Base-by-base conservation (phyloP, 768 basidiomycete species). In the Mrakia gelida region DNA sequence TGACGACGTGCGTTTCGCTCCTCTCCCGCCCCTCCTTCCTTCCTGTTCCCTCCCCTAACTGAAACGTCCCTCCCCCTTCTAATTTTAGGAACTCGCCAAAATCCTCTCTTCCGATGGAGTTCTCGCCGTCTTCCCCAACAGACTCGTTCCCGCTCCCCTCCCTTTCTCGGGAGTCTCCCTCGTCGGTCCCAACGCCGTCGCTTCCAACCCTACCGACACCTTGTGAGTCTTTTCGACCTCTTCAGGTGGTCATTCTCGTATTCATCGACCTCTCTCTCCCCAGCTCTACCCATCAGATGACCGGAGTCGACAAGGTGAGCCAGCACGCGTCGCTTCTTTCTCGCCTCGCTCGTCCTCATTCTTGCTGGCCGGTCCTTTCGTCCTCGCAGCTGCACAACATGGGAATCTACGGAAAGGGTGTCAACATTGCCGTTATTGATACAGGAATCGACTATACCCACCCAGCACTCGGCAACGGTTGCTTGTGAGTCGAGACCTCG, bases 341-440 rank as follows among this genome's bases (percentile, higher is more conserved):
- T 21, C 49, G 49, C 49, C 45, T 52, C 49, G 18, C 49, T 45
- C 15, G 45, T 45, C 15, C 45, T 45, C 45, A 10, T 45, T 13
- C 49, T 18, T 21, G 18, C 49, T 52, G 49, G 21, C 49, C 49
- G 3, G 16, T 21, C 2, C 49, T 16, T 52, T 21, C 21, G 38
- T 5, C 7, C 15, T 52, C 18, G 18, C 49, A 52, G 80, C 86
- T 91, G 30, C 91, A 92, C 81, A 89, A 89, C 6, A 81, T 87
- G 79, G 90, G 90, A 0, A 86, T 89, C 80, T 86, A 86, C 49
- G 91, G 92, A 16, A 87, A 86, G 62, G 91, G 91, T 2, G 85
- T 91, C 82, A 90, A 90, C 80, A 87, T 92, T 74, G 91, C 88
- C 80, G 89, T 91, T 61, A 86, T 91, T 74, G 89, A 89, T 79